These are phyloP conservation scores for Coniochaeta sp. DNA, from an alignment of 2,329 filamentous ascomycete species.

Conservation along the genomic window DNA sequence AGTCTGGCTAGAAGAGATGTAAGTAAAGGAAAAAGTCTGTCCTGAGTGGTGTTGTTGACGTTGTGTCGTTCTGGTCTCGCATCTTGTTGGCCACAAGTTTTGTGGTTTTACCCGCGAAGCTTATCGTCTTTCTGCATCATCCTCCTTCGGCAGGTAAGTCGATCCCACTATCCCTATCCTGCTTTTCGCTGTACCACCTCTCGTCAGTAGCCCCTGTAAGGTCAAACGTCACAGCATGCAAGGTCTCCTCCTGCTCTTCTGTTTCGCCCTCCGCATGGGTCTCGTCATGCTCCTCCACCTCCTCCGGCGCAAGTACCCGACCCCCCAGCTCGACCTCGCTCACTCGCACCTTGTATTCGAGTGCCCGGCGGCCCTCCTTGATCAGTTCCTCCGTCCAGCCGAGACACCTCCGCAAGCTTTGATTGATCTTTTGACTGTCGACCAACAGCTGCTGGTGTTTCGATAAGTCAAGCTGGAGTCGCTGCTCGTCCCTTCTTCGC, in stretches of 20 bases:
- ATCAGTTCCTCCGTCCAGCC: constrained; percentile 88
- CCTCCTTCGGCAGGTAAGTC: constrained; percentile 34
- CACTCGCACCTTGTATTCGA: constrained; percentile 72
- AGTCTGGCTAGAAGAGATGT: neutral
- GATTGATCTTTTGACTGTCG: constrained; percentile 92
- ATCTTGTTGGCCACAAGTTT: neutral
- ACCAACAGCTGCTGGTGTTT: constrained; percentile 84
- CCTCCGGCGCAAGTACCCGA: constrained; percentile 62
- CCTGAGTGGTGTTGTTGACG: constrained; percentile 5
- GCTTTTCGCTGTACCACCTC: constrained; percentile 24
- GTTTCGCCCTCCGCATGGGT: constrained; percentile 18
- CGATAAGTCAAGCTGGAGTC: constrained; percentile 74
- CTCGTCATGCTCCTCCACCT: constrained; percentile 25
- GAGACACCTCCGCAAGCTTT: constrained; percentile 83
- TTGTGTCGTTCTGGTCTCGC: neutral
- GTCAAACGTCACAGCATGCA: constrained; percentile 7
- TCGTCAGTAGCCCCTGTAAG: constrained; percentile 19
- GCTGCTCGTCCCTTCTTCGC: constrained; percentile 69
- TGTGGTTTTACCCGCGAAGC: neutral
- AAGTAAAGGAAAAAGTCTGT: neutral
- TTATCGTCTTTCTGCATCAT: constrained; percentile 11
- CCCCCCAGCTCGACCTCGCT: constrained; percentile 79
- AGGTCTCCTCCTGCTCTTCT: constrained; percentile 19
- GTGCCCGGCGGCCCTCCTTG: constrained; percentile 76
- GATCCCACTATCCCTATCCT: constrained; percentile 46